Evolutionary conservation across 306 rosid species (phyloP), one percentile per base, ranked within the genome.

Genomic region (Rosa lucieae): DNA sequence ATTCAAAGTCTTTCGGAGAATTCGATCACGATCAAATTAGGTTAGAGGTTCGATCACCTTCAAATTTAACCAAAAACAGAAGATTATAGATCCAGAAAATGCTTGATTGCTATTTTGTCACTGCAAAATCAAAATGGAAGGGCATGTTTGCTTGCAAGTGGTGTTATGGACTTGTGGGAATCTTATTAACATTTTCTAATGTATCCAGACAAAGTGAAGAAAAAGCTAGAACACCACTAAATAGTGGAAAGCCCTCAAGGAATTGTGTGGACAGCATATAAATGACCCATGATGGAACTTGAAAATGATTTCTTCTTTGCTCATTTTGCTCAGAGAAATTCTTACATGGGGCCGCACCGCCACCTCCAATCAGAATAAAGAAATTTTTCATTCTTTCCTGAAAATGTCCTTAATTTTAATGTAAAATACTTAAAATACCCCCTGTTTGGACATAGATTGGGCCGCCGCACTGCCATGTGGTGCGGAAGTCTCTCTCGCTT

Each of bases 181-280:
- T 74, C 77, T 56, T n/a, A 39, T n/a, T 39, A 20, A 48, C 46
- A 23, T 42, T 42, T 44, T 61, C 65, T 43, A 61, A 75, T 59
- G 44, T 42, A 2, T 14, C 18, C 69, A 14, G 56, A 70, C 74
- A 15, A 14, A 20, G 69, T 23, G 47, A 23, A 59, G 40, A 44
- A 58, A 43, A 75, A 75, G 5, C 55, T 74, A 52, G 20, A 32
- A 8, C 66, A 21, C 53, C 78, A 59, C 78, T 14, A 59, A 59
- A 75, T 61, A 75, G 70, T 75, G 78, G 78, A 58, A 75, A 26
- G 3, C 78, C 43, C 43, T 59, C 37, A 1, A 40, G 70, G 70
- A 75, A 26, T 43, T 59, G 43, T 46, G 44, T 74, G 69, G 40
- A 21, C 53, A 7, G 46, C 26, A 42, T 53, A 55, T 65, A 10